Percentiles rank a stretch among this genome's conserved stretches.
Evolutionary conservation across 768 basidiomycete genomes (phyloP).

Genomic region (Serendipita sp.): DNA sequence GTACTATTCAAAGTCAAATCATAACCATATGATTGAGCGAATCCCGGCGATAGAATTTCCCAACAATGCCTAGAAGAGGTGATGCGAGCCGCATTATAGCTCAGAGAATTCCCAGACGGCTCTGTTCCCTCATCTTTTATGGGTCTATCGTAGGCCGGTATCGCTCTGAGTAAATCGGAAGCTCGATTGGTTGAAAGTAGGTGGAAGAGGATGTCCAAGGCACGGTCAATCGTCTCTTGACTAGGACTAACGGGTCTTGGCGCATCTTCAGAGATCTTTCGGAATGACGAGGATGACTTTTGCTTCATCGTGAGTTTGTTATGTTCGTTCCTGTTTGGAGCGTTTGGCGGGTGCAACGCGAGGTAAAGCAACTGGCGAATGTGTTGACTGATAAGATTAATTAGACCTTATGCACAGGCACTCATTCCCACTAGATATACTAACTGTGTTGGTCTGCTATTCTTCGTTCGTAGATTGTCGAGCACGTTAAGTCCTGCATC

Average conservation of each 20-base stretch:
- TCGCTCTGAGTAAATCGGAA: neutral
- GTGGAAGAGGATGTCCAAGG: neutral
- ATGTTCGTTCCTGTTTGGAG: neutral
- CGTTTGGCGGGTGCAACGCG: neutral
- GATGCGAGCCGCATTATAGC: neutral
- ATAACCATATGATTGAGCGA: neutral
- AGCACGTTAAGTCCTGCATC: neutral
- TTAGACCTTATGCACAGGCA: neutral
- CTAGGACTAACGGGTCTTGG: neutral
- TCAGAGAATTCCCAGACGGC: neutral
- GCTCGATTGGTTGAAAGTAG: neutral
- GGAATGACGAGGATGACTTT: neutral
- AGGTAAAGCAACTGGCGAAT: conserved; percentile 1
- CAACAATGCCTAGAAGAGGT: neutral
- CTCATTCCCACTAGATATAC: neutral
- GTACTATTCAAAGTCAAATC: neutral
- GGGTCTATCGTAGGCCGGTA: neutral
- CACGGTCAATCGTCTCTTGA: neutral
- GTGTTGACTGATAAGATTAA: neutral
- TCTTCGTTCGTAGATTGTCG: neutral
- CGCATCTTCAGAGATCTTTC: neutral
- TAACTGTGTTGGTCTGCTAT: neutral
- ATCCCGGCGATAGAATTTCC: neutral
- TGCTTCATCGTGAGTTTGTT: neutral
- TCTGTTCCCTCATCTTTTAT: neutral